These are phyloP conservation scores for Coemansia sp. DNA, from an alignment of 192 early-diverging fungal genomes.

Conservation along the genomic window DNA sequence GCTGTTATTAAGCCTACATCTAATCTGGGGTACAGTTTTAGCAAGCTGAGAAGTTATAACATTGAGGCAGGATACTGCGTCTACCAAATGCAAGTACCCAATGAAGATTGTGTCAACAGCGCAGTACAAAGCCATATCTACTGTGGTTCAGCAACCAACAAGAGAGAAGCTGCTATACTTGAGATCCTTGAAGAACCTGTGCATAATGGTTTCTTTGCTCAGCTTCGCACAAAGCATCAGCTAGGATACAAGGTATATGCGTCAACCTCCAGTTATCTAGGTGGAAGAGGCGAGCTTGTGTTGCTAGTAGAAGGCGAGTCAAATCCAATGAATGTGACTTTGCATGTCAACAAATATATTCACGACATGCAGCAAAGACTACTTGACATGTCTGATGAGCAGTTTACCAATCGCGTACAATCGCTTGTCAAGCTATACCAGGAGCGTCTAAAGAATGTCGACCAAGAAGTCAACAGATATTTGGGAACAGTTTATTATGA, in stretches of 20 bases:
- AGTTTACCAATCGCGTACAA: conserved; percentile 63
- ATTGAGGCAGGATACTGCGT: conserved; percentile 70
- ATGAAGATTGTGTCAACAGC: not conserved
- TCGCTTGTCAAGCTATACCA: conserved; percentile 61
- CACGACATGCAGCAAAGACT: conserved; percentile 42
- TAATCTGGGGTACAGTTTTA: conserved; percentile 75
- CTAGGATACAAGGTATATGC: conserved; percentile 62
- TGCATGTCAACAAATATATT: conserved; percentile 82
- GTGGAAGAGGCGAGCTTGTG: not conserved
- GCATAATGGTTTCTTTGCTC: conserved; percentile 83
- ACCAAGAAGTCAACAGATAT: conserved; percentile 63
- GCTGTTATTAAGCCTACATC: conserved; percentile 14
- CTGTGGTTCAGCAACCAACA: not conserved
- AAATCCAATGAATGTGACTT: conserved; percentile 77
- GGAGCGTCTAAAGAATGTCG: conserved; percentile 71
- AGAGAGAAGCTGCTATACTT: conserved; percentile 23
- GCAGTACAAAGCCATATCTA: not conserved
- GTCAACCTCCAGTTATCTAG: too few relatives aligned
- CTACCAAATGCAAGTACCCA: not conserved
- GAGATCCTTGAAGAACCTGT: conserved; percentile 73
- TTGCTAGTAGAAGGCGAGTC: conserved; percentile 69
- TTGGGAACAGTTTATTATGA: conserved; percentile 66
- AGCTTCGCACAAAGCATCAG: conserved; percentile 87
- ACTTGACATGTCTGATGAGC: conserved; percentile 23
- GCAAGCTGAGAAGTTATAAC: conserved; percentile 84